Base-by-base conservation (phyloP, 768 basidiomycete species). In the Panaeolus cyanescens region DNA sequence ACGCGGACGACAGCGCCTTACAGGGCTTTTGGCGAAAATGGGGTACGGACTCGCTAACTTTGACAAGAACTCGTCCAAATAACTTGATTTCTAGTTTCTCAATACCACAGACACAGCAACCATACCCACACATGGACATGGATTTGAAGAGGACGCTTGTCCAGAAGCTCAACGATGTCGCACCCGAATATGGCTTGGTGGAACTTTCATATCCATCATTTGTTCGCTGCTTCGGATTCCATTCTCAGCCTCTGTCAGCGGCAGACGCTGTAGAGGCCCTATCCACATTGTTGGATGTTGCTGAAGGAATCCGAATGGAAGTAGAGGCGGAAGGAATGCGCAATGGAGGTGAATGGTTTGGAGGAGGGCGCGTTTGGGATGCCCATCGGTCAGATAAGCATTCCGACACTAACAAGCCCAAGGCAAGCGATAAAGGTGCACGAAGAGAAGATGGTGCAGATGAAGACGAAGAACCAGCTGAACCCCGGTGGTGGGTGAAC, bases 281-380 rank as follows among this genome's bases (percentile, higher is more conserved):
- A 45, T 82, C 85, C 19, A 93, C 96, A 1, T 80, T 99, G 40
- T 75, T 99, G 30, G 96, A 99, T 66, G 93, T 95, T 13, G 96
- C 95, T 2, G 88, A 86, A 40, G 96, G 97, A 2, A 83, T 96
- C n/a, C 80, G 87, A 50, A 84, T 99, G 75, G 95, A 98, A 68
- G 81, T 99, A 15, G 96, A 97, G 73, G 76, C 91, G 9, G 93
- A 96, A 71, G 94, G 95, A 34, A 84, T 90, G 32, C 82, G 90
- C 54, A 91, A 93, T 60, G 96, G 96, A 12, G 96, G 96, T 3
- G 96, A 98, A 75, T 96, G 96, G 95, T 98, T 98, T 69, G 95
- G 94, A 13, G 87, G 89, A 13, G 90, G 91, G 3, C 83, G 79
- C 62, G 69, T 88, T 7, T 98, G 96, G 96, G 86, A 91, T 61